Percentiles rank a stretch among this genome's conserved stretches.
Evolutionary conservation across 2,329 filamentous ascomycete genomes (phyloP).

Genomic region (Epichloe sp.): DNA sequence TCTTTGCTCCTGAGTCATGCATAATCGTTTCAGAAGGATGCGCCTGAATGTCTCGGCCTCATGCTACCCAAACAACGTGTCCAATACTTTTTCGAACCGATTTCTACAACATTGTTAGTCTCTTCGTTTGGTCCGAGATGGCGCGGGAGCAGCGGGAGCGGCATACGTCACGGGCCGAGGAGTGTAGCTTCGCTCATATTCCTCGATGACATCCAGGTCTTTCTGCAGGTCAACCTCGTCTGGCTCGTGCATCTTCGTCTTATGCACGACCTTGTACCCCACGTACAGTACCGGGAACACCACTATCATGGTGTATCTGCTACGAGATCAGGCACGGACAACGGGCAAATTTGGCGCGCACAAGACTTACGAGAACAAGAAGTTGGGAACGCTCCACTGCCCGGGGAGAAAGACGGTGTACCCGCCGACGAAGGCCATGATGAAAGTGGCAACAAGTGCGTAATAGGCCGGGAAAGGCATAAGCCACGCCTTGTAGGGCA

Average conservation of each 20-base stretch:
- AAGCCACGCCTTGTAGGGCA: conserved; percentile 57
- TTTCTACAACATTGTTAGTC: conserved; percentile 4
- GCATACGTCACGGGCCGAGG: conserved; percentile 36
- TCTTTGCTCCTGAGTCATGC: neutral
- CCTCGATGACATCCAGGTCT: conserved; percentile 53
- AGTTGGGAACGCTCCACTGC: conserved; percentile 55
- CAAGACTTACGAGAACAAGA: conserved; percentile 51
- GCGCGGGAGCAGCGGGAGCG: conserved; percentile 8
- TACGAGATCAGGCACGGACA: neutral
- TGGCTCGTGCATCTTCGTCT: conserved; percentile 42
- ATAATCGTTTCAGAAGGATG: neutral
- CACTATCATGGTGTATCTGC: conserved; percentile 56
- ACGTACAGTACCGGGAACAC: conserved; percentile 57
- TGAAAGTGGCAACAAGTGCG: conserved; percentile 45
- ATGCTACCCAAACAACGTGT: conserved; percentile 10
- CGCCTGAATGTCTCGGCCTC: neutral
- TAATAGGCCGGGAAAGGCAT: conserved; percentile 64
- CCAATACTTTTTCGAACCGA: conserved; percentile 11
- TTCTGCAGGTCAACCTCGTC: conserved; percentile 49
- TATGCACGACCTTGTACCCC: conserved; percentile 58
- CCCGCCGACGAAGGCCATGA: conserved; percentile 65
- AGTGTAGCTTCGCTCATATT: conserved; percentile 51
- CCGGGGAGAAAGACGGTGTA: conserved; percentile 59
- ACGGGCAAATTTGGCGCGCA: neutral
- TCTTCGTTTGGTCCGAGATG: neutral